Conservation (phyloP, 1,284 basidiomycete species). For the Sporisorium exsertum region DNA sequence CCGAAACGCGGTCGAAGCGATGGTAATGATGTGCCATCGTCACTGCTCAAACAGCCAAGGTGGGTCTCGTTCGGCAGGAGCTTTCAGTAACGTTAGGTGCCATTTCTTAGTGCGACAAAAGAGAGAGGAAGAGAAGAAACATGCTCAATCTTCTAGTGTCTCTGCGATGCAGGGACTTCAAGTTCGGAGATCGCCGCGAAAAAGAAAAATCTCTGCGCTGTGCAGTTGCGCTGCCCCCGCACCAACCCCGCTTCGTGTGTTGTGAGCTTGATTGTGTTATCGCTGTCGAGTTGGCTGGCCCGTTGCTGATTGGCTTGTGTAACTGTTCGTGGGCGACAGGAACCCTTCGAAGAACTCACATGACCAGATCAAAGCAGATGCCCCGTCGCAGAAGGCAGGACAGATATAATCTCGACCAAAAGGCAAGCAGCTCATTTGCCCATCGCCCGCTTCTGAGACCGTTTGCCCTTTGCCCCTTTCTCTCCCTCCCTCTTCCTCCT, state of each 20-base stretch:
- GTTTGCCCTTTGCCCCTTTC: background rate
- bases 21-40: background rate
- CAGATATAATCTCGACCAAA: constrained; percentile 12
- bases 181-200: constrained; percentile 6
- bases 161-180: background rate
- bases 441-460: background rate
- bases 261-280: background rate
- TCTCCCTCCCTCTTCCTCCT: background rate
- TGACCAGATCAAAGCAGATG: background rate
- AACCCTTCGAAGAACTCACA: background rate
- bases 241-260: background rate
- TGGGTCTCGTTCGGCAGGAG: background rate
- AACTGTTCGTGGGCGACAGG: no score
- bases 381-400: background rate
- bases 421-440: background rate
- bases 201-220: background rate
- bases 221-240: constrained; percentile 1
- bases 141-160: background rate
- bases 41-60: background rate
- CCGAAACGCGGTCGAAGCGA: background rate
- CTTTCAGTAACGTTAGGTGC: background rate
- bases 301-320: constrained; percentile 4
- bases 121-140: background rate
- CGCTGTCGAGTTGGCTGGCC: background rate
- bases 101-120: background rate